These are phyloP conservation scores for Hypoxylon perforatum DNA, from an alignment of 495 filamentous ascomycete species.

Conservation along the genomic window DNA sequence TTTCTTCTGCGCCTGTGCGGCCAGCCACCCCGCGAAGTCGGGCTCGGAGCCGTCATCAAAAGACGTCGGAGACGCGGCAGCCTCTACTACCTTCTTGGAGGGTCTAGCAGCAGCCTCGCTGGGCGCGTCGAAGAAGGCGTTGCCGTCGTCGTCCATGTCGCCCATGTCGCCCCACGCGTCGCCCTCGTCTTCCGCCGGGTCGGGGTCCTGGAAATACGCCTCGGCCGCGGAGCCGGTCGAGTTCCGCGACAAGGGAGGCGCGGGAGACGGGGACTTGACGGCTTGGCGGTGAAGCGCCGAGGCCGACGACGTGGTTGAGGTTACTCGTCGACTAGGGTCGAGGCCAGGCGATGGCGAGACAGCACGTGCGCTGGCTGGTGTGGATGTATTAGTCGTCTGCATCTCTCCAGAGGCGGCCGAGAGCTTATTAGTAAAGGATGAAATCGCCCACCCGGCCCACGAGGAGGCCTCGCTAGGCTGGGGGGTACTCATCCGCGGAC, in stretches of 20 bases:
- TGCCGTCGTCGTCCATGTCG: constrained; percentile 66
- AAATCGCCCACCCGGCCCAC: constrained; percentile 98
- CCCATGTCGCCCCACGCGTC: constrained; percentile 80
- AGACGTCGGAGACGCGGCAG: constrained; percentile 55
- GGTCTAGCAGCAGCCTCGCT: constrained; percentile 42
- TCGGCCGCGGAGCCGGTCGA: constrained; percentile 56
- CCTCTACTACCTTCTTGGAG: constrained; percentile 37
- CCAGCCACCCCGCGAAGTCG: constrained; percentile 93
- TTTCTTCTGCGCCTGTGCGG: constrained; percentile 82
- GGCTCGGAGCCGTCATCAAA: constrained; percentile 88
- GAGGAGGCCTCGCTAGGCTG: constrained; percentile 67
- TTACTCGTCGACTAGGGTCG: constrained; percentile 36
- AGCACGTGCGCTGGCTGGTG: background rate
- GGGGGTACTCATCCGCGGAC: constrained; percentile 79
- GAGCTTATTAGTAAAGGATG: constrained; percentile 97
- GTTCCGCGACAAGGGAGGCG: constrained; percentile 54
- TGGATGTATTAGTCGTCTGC: constrained; percentile 51
- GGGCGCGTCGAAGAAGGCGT: constrained; percentile 55
- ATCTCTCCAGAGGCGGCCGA: constrained; percentile 87
- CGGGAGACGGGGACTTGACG: constrained; percentile 58
- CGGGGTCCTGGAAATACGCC: constrained; percentile 55
- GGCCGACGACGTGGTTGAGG: constrained; percentile 58
- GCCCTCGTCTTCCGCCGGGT: constrained; percentile 63
- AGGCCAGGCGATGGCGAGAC: constrained; percentile 30
- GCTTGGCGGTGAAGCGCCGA: constrained; percentile 66